Conservation (phyloP, 441 rosid species). For the Jatropha podagrica region DNA sequence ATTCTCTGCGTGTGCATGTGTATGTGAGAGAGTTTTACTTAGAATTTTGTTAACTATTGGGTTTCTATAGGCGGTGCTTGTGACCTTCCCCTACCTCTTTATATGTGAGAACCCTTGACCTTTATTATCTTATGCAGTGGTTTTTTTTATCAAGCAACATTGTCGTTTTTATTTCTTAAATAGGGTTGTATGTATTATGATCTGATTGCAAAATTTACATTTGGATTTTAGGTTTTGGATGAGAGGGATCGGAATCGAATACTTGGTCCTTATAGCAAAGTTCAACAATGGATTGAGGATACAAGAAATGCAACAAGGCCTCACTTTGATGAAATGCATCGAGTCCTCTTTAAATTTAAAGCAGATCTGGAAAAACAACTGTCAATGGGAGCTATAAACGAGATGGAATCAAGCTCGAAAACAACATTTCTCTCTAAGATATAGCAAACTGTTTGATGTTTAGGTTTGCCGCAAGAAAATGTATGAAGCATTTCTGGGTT, state of each 20-base stretch:
- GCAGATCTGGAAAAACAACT: constrained; percentile 38
- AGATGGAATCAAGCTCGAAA: constrained; percentile 30
- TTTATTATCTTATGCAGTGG: background rate
- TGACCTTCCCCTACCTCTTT: too few species aligned
- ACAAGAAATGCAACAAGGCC: constrained; percentile 70
- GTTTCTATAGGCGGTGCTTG: too few species aligned
- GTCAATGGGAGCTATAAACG: constrained; percentile 19
- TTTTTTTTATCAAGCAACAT: too few species aligned
- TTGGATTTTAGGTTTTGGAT: constrained; percentile 56
- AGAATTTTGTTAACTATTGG: too few species aligned
- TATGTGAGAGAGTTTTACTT: too few species aligned
- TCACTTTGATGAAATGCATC: constrained; percentile 76
- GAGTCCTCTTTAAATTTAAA: constrained; percentile 49
- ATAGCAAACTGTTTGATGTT: constrained; percentile 24
- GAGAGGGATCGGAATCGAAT: constrained; percentile 58
- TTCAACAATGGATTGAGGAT: constrained; percentile 72
- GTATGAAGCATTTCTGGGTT: too few species aligned
- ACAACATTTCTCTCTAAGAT: constrained; percentile 40
- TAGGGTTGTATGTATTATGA: background rate
- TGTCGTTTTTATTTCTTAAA: too few species aligned
- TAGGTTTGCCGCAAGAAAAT: background rate
- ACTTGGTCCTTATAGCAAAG: constrained; percentile 64
- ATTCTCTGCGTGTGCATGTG: background rate
- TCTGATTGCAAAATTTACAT: constrained; percentile 8
- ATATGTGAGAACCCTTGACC: too few species aligned